Base-by-base conservation (phyloP, 805 yeast species). In the Kodamaea kaohsiungensis region DNA sequence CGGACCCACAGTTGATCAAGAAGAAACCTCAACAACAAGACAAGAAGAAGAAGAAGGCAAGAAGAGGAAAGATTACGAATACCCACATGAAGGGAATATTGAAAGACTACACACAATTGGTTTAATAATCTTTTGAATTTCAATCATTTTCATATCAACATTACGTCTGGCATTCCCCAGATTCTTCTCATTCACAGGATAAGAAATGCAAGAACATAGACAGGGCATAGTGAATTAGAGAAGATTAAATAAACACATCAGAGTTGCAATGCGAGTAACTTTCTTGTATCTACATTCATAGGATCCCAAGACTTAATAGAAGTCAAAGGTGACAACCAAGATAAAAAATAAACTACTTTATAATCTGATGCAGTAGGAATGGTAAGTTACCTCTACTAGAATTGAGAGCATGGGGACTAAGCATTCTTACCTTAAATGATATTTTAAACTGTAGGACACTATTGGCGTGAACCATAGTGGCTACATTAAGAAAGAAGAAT, bases 51-150 rank as follows among this genome's bases (percentile, higher is more conserved):
- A 91, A 91, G 82, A 92, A 89, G 71, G 89, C 96, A 49, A 85
- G 98, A 72, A 83, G 91, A 66, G 96, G 97, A 46, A 95, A 91
- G 77, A 84, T 95, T 64, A 95, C 99, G 9, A 95, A 95, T 70
- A 87, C 96, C 1, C 99, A 95, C 71, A 88, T 95, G 96, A 87
- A 91, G 69, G 98, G 98, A 54, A 87, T 95, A 19, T 83, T 95
- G 66, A 91, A 89, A 71, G 99, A 95, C 66, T 95, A 91, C 56
- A 71, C 79, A 9, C 78, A 72, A 54, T 55, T 73, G 45, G 76
- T 70, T 5, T 71, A 56, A 54, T 22, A 22, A 4, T 22, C 6
- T 22, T 6, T 22, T 22, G 6, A 22, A 22, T 22, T 22, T 8
- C 35, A 30, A 5, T 12, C 13, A 5, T 9, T 8, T 30, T 30